Evolutionary conservation across 2,329 filamentous ascomycete genomes (phyloP), one percentile per base, ranked within the genome.

Genomic region (Macrophomina phaseolina): DNA sequence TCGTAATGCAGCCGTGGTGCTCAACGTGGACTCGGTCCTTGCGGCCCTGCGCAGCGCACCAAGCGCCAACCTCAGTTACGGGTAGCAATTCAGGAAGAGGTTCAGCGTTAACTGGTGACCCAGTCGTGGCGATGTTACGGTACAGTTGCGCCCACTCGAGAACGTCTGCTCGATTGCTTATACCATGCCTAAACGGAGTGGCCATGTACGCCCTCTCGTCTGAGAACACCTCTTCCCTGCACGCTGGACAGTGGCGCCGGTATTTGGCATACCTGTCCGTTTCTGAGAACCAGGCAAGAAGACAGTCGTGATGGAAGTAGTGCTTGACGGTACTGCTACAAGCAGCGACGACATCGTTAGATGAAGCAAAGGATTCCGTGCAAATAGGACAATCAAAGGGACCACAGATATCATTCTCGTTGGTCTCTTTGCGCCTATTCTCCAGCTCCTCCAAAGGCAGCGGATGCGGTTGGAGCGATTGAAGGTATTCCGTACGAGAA

Each of bases 281-380:
- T 46, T 46, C 45, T 46, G 45, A 46, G 45, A 46, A 46, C 45
- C 45, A 46, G 45, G 45, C n/a, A 23, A 46, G 45, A 46, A 46
- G 45, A 18, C 45, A 46, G 45, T 46, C 45, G 45, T 46, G 45
- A 46, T 46, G 45, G 45, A 46, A 46, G 45, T 46, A 46, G 45
- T 46, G 45, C 45, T 46, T 46, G 18, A 46, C 45, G 18, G 16
- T 46, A 46, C 45, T 46, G 45, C 18, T 46, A 46, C 45, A 46
- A 46, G 45, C 45, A 46, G 45, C 16, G 23, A 46, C 45, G 18
- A 46, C 45, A 46, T 46, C 45, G 14, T 12, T 46, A 46, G 45
- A 46, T 18, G 7, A 23, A 46, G 45, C 45, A 46, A n/a, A 46
- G 14, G 45, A 46, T 12, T 46, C 45, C 8, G 9, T n/a, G 18